Conservation (phyloP, 176 grass and related monocot species). For the Triticum monococcum region DNA sequence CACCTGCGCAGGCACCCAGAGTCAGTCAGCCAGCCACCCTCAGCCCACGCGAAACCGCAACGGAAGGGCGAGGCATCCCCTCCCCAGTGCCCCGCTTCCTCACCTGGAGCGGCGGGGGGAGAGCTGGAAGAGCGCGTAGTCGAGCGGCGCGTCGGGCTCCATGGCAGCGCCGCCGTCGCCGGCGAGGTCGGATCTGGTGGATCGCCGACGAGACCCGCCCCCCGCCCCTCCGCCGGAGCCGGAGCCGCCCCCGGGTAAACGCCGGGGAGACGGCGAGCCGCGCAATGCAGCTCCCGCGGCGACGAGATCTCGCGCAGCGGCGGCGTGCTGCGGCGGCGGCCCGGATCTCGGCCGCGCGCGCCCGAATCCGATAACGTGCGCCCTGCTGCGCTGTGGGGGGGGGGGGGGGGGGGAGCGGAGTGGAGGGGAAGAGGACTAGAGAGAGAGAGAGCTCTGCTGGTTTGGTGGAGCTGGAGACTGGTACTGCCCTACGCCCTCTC, state of each 20-base stretch:
- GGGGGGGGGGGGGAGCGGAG: constrained; percentile 20
- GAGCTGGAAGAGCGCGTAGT: constrained; percentile 93
- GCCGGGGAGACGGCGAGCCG: constrained; percentile 18
- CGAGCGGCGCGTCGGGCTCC: constrained; percentile 71
- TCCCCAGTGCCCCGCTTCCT: background rate
- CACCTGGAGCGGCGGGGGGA: constrained; percentile 88
- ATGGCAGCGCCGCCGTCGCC: constrained; percentile 31
- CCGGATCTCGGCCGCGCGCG: constrained; percentile 42
- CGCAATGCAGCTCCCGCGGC: constrained; percentile 47
- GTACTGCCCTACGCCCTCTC: background rate
- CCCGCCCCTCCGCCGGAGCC: background rate
- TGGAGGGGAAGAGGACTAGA: constrained; percentile 50
- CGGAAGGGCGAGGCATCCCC: constrained; percentile 1
- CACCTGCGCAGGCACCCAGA: constrained; percentile 52
- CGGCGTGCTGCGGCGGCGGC: background rate
- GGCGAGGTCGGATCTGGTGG: constrained; percentile 47
- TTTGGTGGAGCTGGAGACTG: constrained; percentile 25
- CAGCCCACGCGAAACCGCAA: constrained; percentile 24
- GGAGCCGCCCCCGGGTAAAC: constrained; percentile 21
- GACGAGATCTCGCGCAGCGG: constrained; percentile 25
- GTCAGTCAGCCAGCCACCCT: constrained; percentile 2
- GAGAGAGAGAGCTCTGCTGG: constrained; percentile 11
- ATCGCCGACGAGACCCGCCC: constrained; percentile 27
- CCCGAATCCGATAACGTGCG: constrained; percentile 36
- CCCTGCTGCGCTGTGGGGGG: background rate